Conservation (phyloP, 1,139 yeast species). For the Williopsis jadinii region DNA sequence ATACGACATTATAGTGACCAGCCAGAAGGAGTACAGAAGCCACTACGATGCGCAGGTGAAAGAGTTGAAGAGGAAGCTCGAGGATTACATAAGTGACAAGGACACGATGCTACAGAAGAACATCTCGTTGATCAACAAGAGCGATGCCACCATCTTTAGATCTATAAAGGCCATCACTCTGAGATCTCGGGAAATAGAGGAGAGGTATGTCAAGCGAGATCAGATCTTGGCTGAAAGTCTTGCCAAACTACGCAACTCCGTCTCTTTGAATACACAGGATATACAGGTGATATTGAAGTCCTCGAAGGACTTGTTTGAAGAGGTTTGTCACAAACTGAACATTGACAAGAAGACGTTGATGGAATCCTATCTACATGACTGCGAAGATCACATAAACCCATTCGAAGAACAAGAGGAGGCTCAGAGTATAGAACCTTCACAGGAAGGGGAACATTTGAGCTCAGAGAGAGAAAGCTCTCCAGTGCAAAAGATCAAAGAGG, state of each 20-base stretch:
- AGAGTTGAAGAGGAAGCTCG: slow-evolving; percentile 28
- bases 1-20: slow-evolving; percentile 52
- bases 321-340: slow-evolving; percentile 9
- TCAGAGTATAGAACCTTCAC: background rate
- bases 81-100: slow-evolving; percentile 33
- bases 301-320: slow-evolving; percentile 14
- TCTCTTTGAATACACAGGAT: slow-evolving; percentile 5
- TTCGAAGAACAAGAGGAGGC: background rate
- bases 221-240: slow-evolving; percentile 3
- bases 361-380: slow-evolving; percentile 6
- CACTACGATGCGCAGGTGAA: slow-evolving; percentile 39
- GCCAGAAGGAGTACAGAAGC: slow-evolving; percentile 50
- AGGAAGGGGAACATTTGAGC: background rate
- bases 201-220: slow-evolving; percentile 12
- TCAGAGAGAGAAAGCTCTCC: background rate
- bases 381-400: slow-evolving; percentile 4
- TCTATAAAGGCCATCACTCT: slow-evolving; percentile 20
- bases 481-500: background rate
- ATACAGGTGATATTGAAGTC: slow-evolving; percentile 6
- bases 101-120: slow-evolving; percentile 20
- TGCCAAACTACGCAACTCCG: slow-evolving; percentile 1
- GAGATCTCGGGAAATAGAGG: slow-evolving; percentile 17
- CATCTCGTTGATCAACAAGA: slow-evolving; percentile 18
- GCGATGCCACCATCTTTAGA: slow-evolving; percentile 21
- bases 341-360: slow-evolving; percentile 12